phyloP scores from a whole-genome alignment of 257 asterid genomes.

The Mitragyna speciosa region DNA sequence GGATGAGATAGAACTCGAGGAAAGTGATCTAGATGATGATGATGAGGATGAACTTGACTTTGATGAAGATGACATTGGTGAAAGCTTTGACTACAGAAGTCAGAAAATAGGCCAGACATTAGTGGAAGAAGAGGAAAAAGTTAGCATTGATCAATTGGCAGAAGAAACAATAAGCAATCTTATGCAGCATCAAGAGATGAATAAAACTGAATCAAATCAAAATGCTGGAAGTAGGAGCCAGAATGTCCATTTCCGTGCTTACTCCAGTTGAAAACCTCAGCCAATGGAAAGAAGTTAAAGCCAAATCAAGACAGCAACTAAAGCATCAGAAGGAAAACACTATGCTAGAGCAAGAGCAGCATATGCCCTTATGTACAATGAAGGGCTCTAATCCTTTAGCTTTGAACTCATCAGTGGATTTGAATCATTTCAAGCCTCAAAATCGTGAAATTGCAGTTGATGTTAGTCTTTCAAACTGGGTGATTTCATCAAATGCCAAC shows the following conservation, averaged over 20 bases:
- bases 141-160: not conserved
- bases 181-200: slow-evolving; percentile 17
- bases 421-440: not conserved
- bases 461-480: slow-evolving; percentile 65
- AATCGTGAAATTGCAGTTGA: slow-evolving; percentile 39
- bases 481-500: slow-evolving; percentile 21
- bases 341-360: slow-evolving; percentile 25
- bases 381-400: slow-evolving; percentile 15
- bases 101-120: slow-evolving; percentile 11
- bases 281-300: slow-evolving; percentile 70
- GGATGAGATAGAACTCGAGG: slow-evolving; percentile 40
- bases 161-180: slow-evolving; percentile 7
- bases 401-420: slow-evolving; percentile 2
- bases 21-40: slow-evolving; percentile 42
- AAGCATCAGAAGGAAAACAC: slow-evolving; percentile 48
- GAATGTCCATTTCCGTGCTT: slow-evolving; percentile 47
- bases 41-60: slow-evolving; percentile 33
- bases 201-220: slow-evolving; percentile 22
- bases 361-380: slow-evolving; percentile 1
- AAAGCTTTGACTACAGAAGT: slow-evolving; percentile 14
- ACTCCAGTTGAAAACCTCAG: slow-evolving; percentile 67
- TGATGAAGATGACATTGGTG: slow-evolving; percentile 34
- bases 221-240: slow-evolving; percentile 26
- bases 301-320: slow-evolving; percentile 29
- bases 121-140: slow-evolving; percentile 17